Conservation (phyloP, 1,284 basidiomycete genomes). For the Irpex sp. region DNA sequence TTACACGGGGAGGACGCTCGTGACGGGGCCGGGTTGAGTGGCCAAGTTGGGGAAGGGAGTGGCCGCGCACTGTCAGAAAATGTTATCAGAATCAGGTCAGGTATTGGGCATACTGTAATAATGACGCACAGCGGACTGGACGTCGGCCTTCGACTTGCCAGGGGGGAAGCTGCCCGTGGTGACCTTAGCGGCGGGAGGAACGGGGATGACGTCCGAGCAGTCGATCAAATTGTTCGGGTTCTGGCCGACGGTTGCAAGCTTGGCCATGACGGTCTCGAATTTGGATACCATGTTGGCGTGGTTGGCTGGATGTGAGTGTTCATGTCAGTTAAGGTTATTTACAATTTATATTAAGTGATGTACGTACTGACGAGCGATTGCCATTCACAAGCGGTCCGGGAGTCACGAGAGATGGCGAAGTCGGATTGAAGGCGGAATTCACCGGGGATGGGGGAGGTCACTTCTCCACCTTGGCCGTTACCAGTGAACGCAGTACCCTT, state of each 20-base stretch:
- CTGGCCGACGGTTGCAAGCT: slow-evolving; percentile 7
- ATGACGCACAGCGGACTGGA: background rate
- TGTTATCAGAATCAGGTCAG: background rate
- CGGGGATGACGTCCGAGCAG: slow-evolving; percentile 4
- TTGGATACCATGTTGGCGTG: slow-evolving; percentile 8
- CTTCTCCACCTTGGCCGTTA: background rate
- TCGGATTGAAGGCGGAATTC: slow-evolving; percentile 31
- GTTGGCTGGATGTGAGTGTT: background rate
- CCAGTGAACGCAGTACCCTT: slow-evolving; percentile 31
- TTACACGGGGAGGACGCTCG: background rate
- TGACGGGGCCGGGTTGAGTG: background rate
- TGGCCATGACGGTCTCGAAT: slow-evolving; percentile 11
- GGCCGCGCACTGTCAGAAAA: background rate
- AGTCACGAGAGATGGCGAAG: slow-evolving; percentile 23
- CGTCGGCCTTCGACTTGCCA: background rate
- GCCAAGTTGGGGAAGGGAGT: slow-evolving; percentile 2
- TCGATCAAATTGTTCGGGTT: background rate
- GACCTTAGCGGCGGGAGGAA: background rate
- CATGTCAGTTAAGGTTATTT: background rate
- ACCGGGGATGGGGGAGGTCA: slow-evolving; percentile 15
- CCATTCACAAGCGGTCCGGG: slow-evolving; percentile 28
- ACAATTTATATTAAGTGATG: background rate
- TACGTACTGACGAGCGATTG: slow-evolving; percentile 21
- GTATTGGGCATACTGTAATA: background rate
- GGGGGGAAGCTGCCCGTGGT: background rate